These are phyloP conservation scores for Macrophomina phaseolina DNA, from an alignment of 2,329 filamentous ascomycete genomes.

Conservation along the genomic window DNA sequence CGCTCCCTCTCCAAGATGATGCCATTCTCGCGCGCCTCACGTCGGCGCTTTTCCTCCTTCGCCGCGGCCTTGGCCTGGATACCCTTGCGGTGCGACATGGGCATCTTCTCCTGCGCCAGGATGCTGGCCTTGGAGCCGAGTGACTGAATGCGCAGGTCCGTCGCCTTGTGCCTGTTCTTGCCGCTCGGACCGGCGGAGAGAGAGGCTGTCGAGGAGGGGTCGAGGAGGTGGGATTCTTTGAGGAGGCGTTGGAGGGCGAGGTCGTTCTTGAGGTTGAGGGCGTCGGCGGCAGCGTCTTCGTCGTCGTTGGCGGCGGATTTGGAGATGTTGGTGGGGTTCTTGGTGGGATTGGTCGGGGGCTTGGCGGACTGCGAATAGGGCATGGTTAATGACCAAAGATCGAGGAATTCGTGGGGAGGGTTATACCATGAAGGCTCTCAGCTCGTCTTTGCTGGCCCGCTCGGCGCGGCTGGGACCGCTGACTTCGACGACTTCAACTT, in stretches of 20 bases:
- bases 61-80: conserved; percentile 70
- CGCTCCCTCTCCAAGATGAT: conserved; percentile 76
- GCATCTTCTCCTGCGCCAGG: conserved; percentile 83
- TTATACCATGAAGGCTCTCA: conserved; percentile 78
- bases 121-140: conserved; percentile 80
- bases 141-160: conserved; percentile 81
- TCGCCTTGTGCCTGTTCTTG: conserved; percentile 77
- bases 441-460: conserved; percentile 62
- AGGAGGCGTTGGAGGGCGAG: conserved; percentile 89
- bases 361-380: conserved; percentile 54
- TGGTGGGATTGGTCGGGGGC: conserved; percentile 47
- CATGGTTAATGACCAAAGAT: conserved; percentile 19
- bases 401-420: background rate
- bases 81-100: conserved; percentile 84
- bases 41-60: conserved; percentile 73
- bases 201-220: conserved; percentile 58
- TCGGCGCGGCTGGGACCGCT: conserved; percentile 38
- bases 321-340: conserved; percentile 30
- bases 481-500: conserved; percentile 54
- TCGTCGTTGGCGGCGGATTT: conserved; percentile 45
- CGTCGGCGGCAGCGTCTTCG: conserved; percentile 62
- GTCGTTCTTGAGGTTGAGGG: conserved; percentile 82
- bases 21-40: conserved; percentile 86
- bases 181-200: conserved; percentile 60
- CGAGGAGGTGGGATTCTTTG: conserved; percentile 87